A percentile compares a stretch with the other conserved stretches of the same genome.
phyloP scores from a whole-genome alignment of 2,329 filamentous ascomycete genomes.

The Moelleriella libera region DNA sequence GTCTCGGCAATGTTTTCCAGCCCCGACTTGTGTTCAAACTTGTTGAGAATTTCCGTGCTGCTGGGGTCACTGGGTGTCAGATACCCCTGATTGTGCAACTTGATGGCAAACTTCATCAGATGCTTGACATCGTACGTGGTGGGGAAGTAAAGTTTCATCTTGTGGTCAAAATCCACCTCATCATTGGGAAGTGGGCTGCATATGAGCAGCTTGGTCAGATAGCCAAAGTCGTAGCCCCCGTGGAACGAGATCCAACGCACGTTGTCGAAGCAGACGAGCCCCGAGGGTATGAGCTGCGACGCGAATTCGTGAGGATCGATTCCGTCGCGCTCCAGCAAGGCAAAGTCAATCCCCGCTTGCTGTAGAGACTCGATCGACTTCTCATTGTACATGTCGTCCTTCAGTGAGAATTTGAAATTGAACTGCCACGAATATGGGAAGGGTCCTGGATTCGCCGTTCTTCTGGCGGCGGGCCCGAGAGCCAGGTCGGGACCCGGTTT shows the following conservation, averaged over 20 bases:
- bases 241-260: constrained; percentile 97
- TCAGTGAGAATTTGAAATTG: constrained; percentile 93
- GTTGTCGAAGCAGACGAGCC: constrained; percentile 73
- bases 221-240: constrained; percentile 95
- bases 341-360: constrained; percentile 86
- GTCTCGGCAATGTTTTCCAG: constrained; percentile 90
- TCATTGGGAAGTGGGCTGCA: constrained; percentile 74
- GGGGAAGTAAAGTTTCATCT: constrained; percentile 88
- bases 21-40: constrained; percentile 80
- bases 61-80: constrained; percentile 48
- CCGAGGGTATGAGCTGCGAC: constrained; percentile 78
- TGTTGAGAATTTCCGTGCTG: constrained; percentile 62
- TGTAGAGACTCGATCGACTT: constrained; percentile 85
- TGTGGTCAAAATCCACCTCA: constrained; percentile 75
- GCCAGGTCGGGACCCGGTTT: constrained; percentile 37
- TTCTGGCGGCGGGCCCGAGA: constrained; percentile 20
- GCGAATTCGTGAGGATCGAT: constrained; percentile 88
- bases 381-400: constrained; percentile 95
- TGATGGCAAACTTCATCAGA: constrained; percentile 79
- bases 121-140: constrained; percentile 94
- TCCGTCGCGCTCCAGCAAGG: constrained; percentile 68
- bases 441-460: constrained; percentile 27
- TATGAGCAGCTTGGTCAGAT: constrained; percentile 85
- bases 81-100: constrained; percentile 49
- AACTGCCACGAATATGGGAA: constrained; percentile 95